These are phyloP conservation scores for Ascochyta lentis DNA, from an alignment of 2,329 filamentous ascomycete species.

Conservation along the genomic window DNA sequence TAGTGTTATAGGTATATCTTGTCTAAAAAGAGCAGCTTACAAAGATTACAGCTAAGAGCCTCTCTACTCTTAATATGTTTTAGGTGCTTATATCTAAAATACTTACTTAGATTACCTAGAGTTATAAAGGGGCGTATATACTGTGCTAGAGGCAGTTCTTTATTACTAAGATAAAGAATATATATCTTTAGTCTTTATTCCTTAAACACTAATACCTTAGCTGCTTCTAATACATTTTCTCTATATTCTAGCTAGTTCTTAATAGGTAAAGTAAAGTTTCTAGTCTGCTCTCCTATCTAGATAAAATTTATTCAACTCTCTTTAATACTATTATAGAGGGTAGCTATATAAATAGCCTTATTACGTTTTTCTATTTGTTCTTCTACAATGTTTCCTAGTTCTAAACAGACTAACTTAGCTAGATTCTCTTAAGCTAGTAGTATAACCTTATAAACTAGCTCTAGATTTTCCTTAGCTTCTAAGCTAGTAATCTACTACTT, in stretches of 20 bases:
- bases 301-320: neutral
- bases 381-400: neutral
- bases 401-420: neutral
- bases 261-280: neutral
- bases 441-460: conserved; percentile 8
- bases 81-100: conserved; percentile 22
- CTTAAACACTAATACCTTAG: neutral
- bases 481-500: conserved; percentile 26
- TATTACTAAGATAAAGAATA: neutral
- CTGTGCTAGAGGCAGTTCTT: neutral
- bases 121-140: neutral
- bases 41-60: conserved; percentile 12
- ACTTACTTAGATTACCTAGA: conserved; percentile 20
- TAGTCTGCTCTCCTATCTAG: neutral
- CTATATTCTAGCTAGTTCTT: neutral
- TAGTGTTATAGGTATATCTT: conserved; percentile 5
- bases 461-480: conserved; percentile 8
- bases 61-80: conserved; percentile 7
- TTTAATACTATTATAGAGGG: neutral
- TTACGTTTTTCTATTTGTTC: neutral
- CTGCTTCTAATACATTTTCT: neutral
- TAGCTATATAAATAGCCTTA: neutral
- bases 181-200: neutral
- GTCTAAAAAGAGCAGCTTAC: neutral
- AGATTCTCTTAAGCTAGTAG: conserved; percentile 13